These are phyloP conservation scores for Vitis cinerea DNA, from an alignment of 164 flowering plant species.

Conservation along the genomic window DNA sequence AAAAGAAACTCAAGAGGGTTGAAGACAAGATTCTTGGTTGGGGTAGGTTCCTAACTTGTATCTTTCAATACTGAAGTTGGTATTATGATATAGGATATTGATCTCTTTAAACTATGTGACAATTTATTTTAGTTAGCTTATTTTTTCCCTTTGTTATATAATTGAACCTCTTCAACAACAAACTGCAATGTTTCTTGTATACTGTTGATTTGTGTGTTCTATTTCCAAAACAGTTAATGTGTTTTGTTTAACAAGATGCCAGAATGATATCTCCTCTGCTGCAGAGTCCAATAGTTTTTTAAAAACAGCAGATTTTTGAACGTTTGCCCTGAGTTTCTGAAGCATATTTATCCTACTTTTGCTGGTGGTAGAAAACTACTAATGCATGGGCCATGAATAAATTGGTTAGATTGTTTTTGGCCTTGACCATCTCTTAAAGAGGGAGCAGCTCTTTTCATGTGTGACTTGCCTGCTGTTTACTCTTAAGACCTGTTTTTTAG, in stretches of 20 bases:
- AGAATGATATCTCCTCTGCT: too few species aligned
- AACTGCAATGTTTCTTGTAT: background rate
- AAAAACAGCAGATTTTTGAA: too few species aligned
- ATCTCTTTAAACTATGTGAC: constrained; percentile 3
- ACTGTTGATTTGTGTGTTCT: background rate
- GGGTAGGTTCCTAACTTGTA: constrained; percentile 48
- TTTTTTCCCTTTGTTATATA: background rate
- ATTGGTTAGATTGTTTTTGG: too few species aligned
- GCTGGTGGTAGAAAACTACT: too few species aligned
- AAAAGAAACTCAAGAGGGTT: constrained; percentile 76
- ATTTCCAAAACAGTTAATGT: background rate
- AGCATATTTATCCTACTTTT: too few species aligned
- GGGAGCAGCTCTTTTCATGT: too few species aligned
- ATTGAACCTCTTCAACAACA: background rate
- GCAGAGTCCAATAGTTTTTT: too few species aligned
- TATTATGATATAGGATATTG: background rate
- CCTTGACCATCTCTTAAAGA: too few species aligned
- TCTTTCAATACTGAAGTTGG: background rate
- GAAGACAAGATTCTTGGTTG: constrained; percentile 96
- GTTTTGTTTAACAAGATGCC: background rate
- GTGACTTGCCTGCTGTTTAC: too few species aligned
- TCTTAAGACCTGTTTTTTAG: too few species aligned
- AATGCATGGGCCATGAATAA: too few species aligned
- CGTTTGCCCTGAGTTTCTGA: too few species aligned
- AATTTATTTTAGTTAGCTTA: background rate